A percentile compares a stretch with the other conserved stretches of the same genome.
These are phyloP conservation scores for Colletotrichum aenigma DNA, from an alignment of 2,329 filamentous ascomycete genomes.

Conservation along the genomic window DNA sequence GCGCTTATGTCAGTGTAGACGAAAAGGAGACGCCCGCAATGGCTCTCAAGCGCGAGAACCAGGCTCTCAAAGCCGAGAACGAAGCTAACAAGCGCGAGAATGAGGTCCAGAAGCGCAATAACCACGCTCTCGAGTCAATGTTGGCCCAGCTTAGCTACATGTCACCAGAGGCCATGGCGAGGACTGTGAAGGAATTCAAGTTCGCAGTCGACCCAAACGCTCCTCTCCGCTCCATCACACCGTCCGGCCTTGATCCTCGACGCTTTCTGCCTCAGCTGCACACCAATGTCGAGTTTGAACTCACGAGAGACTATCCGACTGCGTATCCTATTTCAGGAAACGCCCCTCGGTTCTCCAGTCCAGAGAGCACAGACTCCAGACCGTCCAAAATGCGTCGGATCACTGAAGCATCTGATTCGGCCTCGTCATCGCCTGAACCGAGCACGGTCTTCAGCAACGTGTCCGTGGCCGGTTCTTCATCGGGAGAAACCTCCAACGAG, in stretches of 20 bases:
- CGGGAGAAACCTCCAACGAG: neutral
- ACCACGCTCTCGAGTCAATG: neutral
- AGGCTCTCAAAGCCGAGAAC: slow-evolving; percentile 21
- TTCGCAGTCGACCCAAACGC: slow-evolving; percentile 23
- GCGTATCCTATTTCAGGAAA: slow-evolving; percentile 6
- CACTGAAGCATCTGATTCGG: neutral
- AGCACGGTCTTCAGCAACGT: neutral
- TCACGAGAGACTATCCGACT: neutral
- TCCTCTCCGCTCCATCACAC: neutral
- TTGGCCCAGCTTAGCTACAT: slow-evolving; percentile 24
- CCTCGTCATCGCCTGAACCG: neutral
- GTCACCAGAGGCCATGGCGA: slow-evolving; percentile 17
- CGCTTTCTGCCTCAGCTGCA: slow-evolving; percentile 4
- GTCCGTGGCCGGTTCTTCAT: neutral
- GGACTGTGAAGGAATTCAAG: slow-evolving; percentile 24
- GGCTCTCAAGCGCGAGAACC: slow-evolving; percentile 14
- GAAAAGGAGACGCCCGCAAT: slow-evolving; percentile 19
- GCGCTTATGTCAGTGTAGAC: slow-evolving; percentile 20
- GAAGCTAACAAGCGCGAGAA: neutral
- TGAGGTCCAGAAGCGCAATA: slow-evolving; percentile 11
- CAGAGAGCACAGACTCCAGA: neutral
- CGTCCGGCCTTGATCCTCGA: neutral
- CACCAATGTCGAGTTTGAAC: slow-evolving; percentile 14
- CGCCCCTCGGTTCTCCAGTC: neutral
- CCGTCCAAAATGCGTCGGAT: slow-evolving; percentile 6